Percentiles rank a stretch among this genome's conserved stretches.
phyloP scores from a whole-genome alignment of 805 yeast species.

The Metschnikowia sp. region DNA sequence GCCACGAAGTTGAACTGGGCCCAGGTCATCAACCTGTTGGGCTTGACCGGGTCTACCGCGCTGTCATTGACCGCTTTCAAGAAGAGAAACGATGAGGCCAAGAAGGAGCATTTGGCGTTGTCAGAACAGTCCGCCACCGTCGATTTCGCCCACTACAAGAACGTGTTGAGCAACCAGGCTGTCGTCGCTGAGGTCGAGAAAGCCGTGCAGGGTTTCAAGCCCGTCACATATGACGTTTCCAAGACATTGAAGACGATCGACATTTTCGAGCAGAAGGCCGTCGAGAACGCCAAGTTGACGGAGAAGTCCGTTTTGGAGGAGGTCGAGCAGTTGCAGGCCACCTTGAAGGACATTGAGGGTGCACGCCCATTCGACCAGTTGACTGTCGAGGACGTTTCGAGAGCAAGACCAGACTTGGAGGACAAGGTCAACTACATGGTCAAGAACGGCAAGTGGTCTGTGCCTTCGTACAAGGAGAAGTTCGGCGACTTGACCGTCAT shows the following conservation, averaged over 20 bases:
- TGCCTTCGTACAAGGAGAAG: constrained; percentile 98
- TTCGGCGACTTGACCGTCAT: constrained; percentile 95
- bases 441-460: constrained; percentile 95
- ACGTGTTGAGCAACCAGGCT: constrained; percentile 73
- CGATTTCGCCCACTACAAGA: constrained; percentile 79
- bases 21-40: constrained; percentile 80
- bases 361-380: constrained; percentile 98
- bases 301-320: constrained; percentile 86
- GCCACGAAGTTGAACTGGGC: constrained; percentile 94
- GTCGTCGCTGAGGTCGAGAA: constrained; percentile 78
- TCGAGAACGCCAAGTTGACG: constrained; percentile 92
- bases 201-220: constrained; percentile 72
- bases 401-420: constrained; percentile 97
- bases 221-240: constrained; percentile 80
- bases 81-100: constrained; percentile 98
- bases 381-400: constrained; percentile 89
- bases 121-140: constrained; percentile 70
- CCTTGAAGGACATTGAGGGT: constrained; percentile 88
- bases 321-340: constrained; percentile 78
- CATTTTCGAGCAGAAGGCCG: constrained; percentile 90
- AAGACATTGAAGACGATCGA: constrained; percentile 90
- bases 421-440: constrained; percentile 94
- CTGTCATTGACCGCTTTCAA: constrained; percentile 85
- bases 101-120: constrained; percentile 71
- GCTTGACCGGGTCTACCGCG: constrained; percentile 91